Percentiles rank a stretch among this genome's conserved stretches.
These are phyloP conservation scores for Fomitopsis pinicola DNA, from an alignment of 1,284 basidiomycete genomes.

Conservation along the genomic window DNA sequence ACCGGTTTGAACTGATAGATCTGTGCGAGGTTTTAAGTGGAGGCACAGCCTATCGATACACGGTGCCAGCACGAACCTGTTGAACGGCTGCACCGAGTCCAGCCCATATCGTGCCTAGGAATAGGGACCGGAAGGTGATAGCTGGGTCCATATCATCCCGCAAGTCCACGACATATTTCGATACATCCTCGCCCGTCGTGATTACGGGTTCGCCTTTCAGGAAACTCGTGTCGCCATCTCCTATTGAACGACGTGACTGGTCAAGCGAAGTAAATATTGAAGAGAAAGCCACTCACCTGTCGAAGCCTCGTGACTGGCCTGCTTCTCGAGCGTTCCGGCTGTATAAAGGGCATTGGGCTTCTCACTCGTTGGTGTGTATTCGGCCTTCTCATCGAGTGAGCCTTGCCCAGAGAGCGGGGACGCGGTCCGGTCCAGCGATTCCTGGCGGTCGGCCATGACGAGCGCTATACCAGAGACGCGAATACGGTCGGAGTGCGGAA, in stretches of 20 bases:
- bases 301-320: not conserved
- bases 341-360: not conserved
- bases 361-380: not conserved
- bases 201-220: slow-evolving; percentile 53
- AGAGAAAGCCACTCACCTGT: not conserved
- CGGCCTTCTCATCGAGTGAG: not conserved
- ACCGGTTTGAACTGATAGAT: slow-evolving; percentile 63
- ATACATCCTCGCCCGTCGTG: slow-evolving; percentile 52
- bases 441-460: not conserved
- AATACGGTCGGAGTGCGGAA: not conserved
- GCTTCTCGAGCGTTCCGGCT: not conserved
- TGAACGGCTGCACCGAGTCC: slow-evolving; percentile 48
- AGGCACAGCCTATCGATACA: not conserved
- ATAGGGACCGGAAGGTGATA: slow-evolving; percentile 53
- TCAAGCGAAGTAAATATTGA: not conserved
- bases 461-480: not conserved
- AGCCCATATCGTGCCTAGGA: slow-evolving; percentile 54
- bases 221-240: slow-evolving; percentile 30
- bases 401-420: not conserved
- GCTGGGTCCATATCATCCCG: slow-evolving; percentile 60
- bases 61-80: slow-evolving; percentile 31
- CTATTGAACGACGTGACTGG: not conserved
- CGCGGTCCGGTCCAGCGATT: not conserved
- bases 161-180: slow-evolving; percentile 51
- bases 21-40: slow-evolving; percentile 22